phyloP scores from a whole-genome alignment of 768 basidiomycete species.

The Mycena sanguinolenta region DNA sequence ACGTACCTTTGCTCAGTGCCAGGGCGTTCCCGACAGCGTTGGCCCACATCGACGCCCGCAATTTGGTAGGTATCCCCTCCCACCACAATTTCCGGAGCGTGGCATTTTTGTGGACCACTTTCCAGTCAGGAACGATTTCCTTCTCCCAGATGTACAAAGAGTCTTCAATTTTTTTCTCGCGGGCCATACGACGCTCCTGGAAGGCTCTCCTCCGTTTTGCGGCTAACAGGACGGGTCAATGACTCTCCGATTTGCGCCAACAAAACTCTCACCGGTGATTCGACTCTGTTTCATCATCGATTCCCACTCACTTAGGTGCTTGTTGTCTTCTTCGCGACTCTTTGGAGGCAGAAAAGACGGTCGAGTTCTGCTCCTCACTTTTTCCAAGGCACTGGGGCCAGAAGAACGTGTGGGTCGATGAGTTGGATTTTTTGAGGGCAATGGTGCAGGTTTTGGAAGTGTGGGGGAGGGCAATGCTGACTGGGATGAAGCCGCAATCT shows the following conservation, averaged over 20 bases:
- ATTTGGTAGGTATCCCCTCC: constrained; percentile 87
- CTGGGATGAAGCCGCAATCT: constrained; percentile 35
- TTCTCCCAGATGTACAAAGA: constrained; percentile 83
- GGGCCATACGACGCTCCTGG: constrained; percentile 71
- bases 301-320: constrained; percentile 89
- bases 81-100: constrained; percentile 81
- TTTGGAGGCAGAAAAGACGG: constrained; percentile 91
- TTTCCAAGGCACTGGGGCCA: constrained; percentile 82
- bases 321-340: constrained; percentile 78
- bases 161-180: constrained; percentile 79
- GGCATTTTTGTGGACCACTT: constrained; percentile 74
- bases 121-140: constrained; percentile 88
- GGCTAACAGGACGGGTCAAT: constrained; percentile 57
- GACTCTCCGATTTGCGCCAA: not conserved
- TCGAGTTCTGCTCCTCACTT: constrained; percentile 87
- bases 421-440: constrained; percentile 44
- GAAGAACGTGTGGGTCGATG: constrained; percentile 65
- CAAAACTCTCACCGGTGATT: constrained; percentile 66
- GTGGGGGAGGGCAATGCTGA: constrained; percentile 44
- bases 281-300: constrained; percentile 90
- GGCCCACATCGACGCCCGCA: constrained; percentile 87
- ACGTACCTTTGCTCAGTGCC: constrained; percentile 82
- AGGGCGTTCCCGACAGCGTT: constrained; percentile 87
- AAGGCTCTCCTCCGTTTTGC: constrained; percentile 76
- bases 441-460: constrained; percentile 44